Percentiles rank a stretch among this genome's conserved stretches.
Evolutionary conservation across 1,139 yeast genomes (phyloP).

Genomic region (Candida sp.): DNA sequence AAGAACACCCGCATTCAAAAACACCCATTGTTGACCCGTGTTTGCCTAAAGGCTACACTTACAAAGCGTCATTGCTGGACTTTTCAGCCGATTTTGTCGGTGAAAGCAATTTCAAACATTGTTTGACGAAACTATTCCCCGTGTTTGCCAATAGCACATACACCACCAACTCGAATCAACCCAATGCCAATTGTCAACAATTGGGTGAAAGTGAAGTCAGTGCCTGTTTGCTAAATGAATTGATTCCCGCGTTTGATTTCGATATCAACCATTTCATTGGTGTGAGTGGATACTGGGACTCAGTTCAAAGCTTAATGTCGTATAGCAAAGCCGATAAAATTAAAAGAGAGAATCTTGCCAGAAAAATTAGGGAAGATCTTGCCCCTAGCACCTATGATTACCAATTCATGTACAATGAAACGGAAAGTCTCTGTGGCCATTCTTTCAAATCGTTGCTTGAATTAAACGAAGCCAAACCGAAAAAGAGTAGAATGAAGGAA

Average conservation of each 20-base stretch:
- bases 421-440: constrained; percentile 44
- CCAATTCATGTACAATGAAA: constrained; percentile 36
- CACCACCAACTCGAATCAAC: constrained; percentile 15
- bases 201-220: constrained; percentile 30
- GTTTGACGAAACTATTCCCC: constrained; percentile 52
- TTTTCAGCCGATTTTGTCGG: constrained; percentile 46
- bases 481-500: constrained; percentile 24
- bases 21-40: constrained; percentile 57
- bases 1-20: constrained; percentile 9
- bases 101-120: constrained; percentile 54
- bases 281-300: constrained; percentile 82
- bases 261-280: constrained; percentile 69
- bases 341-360: constrained; percentile 7
- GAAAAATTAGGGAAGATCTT: constrained; percentile 7
- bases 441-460: constrained; percentile 37
- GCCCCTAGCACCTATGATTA: constrained; percentile 28
- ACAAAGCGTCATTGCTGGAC: constrained; percentile 19
- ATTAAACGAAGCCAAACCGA: constrained; percentile 27
- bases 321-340: constrained; percentile 14
- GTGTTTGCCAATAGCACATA: constrained; percentile 41
- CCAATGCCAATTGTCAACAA: constrained; percentile 24
- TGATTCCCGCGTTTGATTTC: constrained; percentile 67
- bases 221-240: constrained; percentile 50
- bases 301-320: constrained; percentile 47
- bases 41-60: constrained; percentile 46